Evolutionary conservation across 495 filamentous ascomycete species (phyloP).

Genomic region (Zalerion maritima): DNA sequence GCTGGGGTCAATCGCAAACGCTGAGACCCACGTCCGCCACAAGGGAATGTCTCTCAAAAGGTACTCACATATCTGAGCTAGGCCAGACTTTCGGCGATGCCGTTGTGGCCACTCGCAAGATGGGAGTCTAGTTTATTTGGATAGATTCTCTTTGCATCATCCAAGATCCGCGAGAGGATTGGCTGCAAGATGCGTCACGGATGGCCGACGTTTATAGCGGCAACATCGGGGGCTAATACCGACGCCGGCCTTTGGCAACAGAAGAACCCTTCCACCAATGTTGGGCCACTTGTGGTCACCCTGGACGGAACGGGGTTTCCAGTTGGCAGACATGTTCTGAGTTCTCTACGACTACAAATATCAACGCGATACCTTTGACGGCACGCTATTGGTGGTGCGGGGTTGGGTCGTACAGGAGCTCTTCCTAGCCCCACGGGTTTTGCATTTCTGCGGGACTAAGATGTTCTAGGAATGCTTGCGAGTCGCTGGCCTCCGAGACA

Average conservation of each 20-base stretch:
- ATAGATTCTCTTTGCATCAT: constrained; percentile 7
- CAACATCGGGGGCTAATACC: neutral
- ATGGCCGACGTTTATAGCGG: constrained; percentile 5
- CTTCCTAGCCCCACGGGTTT: constrained; percentile 3
- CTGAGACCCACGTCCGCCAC: neutral
- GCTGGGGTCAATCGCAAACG: constrained; percentile 7
- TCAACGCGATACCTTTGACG: neutral
- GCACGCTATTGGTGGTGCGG: constrained; percentile 1
- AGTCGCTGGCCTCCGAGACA: neutral
- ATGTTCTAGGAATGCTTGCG: constrained; percentile 7
- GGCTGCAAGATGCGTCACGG: constrained; percentile 1
- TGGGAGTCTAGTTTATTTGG: constrained; percentile 7
- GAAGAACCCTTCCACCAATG: neutral
- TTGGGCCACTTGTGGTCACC: neutral
- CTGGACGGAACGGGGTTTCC: too few relatives aligned
- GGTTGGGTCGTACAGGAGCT: constrained; percentile 10
- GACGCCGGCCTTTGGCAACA: neutral
- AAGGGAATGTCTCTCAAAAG: neutral
- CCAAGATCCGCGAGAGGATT: constrained; percentile 3
- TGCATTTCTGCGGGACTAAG: constrained; percentile 5
- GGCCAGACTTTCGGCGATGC: constrained; percentile 7
- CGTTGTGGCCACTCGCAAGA: constrained; percentile 2
- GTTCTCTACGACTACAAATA: too few relatives aligned
- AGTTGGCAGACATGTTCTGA: too few relatives aligned
- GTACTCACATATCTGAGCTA: constrained; percentile 1